phyloP scores from a whole-genome alignment of 306 rosid genomes.

The Hylodesmum podocarpum region DNA sequence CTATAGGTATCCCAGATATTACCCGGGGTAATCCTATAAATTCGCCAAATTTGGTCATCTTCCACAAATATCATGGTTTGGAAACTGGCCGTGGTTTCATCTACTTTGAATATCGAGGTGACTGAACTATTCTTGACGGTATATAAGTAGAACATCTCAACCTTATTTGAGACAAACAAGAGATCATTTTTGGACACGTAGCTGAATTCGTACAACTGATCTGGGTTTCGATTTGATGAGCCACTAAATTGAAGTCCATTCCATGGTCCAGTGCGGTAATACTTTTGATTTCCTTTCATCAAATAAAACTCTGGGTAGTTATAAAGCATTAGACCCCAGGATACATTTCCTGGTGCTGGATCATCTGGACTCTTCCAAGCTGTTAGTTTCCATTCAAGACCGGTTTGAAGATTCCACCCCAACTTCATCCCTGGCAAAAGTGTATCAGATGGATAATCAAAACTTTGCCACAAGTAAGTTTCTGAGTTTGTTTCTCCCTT shows the following conservation, averaged over 20 bases:
- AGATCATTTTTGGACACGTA: not conserved
- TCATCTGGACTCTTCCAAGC: conserved; percentile 34
- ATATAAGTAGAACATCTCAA: not conserved
- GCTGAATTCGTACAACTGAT: no score
- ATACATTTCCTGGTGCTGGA: conserved; percentile 10
- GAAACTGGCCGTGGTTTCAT: no score
- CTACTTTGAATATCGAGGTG: not conserved
- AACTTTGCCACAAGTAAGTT: no score
- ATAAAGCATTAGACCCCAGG: not conserved
- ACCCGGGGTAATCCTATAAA: no score
- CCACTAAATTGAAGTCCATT: conserved; percentile 10
- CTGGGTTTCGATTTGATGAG: accelerated
- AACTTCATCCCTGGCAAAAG: no score
- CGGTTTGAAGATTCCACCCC: no score
- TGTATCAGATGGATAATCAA: no score
- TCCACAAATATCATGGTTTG: no score
- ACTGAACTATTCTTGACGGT: not conserved
- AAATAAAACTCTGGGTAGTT: not conserved
- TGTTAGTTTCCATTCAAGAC: no score
- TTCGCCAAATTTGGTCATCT: no score
- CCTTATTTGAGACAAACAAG: not conserved
- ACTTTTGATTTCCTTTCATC: not conserved
- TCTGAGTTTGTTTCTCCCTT: no score
- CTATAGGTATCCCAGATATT: no score
- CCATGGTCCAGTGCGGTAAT: not conserved